Evolutionary conservation across 768 basidiomycete species (phyloP), one percentile per base, ranked within the genome.

Genomic region (Tylopilus sp.): DNA sequence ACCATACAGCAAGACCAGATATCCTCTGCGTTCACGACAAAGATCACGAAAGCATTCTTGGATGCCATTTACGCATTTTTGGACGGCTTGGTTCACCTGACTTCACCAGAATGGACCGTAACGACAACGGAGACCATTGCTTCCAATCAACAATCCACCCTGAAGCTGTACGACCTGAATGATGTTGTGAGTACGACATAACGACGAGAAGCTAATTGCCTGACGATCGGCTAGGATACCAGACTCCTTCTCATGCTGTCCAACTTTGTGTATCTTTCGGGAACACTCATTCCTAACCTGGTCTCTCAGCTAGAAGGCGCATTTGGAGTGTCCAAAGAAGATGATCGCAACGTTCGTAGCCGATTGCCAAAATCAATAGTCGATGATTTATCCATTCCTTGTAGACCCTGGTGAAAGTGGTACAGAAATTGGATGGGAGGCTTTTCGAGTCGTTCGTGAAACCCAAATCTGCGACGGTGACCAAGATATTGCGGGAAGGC

Each of bases 361-460:
- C 42, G 9, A 36, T 52, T n/a, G 17, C 34, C 13, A n/a, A 19
- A 7, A 30, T 19, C 2, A 6, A 17, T 19, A 19, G 34, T 37
- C 45, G 44, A 30, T 17, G 25, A 44, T n/a, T 17, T 58, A 8
- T 7, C 10, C 1, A 6, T 52, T 33, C 16, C 17, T 26, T 24
- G 16, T 52, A 93, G 85, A 84, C 85, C 3, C 71, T 98, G 51
- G 75, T 84, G 71, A 84, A 84, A 34, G 87, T 91, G 14, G 83
- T 92, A 17, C 80, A 82, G 60, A 86, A 91, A 62, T 80, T 98
- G 38, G 95, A 98, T 74, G 85, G 84, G 70, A 89, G 83, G 37
- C 76, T 99, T 28, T 98, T 98, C 64, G 85, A 92, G 51, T 86
- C 89, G 46, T 97, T 92, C 65, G 75, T 89, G 59, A 89, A 87